A percentile compares a stretch with the other conserved stretches of the same genome.
Conservation (phyloP, 1,284 basidiomycete species). For the Malassezia furfur region DNA sequence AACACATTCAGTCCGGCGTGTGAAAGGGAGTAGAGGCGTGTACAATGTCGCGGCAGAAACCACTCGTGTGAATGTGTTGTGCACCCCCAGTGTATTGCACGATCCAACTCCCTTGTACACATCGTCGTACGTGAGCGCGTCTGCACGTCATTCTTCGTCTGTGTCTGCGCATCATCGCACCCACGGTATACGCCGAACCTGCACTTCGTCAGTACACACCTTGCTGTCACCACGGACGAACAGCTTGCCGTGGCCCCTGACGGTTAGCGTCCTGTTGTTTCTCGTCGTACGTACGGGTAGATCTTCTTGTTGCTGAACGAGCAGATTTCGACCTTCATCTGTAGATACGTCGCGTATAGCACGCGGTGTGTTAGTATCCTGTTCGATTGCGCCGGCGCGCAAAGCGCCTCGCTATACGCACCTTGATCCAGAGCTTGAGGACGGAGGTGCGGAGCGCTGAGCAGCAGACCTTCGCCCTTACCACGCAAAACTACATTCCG, state of each 20-base stretch:
- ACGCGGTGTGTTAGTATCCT: conserved; percentile 2
- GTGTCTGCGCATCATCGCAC: no score
- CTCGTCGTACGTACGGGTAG: conserved; percentile 40
- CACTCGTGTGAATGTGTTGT: no score
- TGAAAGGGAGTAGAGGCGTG: no score
- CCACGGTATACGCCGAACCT: no score
- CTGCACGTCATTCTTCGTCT: no score
- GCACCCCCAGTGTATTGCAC: no score
- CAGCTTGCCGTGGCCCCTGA: conserved; percentile 44
- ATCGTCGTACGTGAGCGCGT: no score
- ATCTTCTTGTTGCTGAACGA: conserved; percentile 48
- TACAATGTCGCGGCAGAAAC: no score
- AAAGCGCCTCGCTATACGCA: conserved; percentile 2
- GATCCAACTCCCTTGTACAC: no score
- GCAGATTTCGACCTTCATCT: conserved; percentile 49
- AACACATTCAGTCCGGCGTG: no score
- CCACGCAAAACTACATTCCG: conserved; percentile 11
- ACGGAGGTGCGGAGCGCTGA: conserved; percentile 15
- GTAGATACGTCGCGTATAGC: conserved; percentile 1
- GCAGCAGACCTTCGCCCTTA: not conserved
- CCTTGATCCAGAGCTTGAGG: conserved; percentile 20
- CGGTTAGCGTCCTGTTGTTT: no score
- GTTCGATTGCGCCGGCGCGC: not conserved
- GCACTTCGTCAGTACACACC: conserved; percentile 22
- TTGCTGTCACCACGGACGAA: conserved; percentile 49